Base-by-base conservation (phyloP, 192 early-diverging fungal genomes). In the Coemansia sp. region DNA sequence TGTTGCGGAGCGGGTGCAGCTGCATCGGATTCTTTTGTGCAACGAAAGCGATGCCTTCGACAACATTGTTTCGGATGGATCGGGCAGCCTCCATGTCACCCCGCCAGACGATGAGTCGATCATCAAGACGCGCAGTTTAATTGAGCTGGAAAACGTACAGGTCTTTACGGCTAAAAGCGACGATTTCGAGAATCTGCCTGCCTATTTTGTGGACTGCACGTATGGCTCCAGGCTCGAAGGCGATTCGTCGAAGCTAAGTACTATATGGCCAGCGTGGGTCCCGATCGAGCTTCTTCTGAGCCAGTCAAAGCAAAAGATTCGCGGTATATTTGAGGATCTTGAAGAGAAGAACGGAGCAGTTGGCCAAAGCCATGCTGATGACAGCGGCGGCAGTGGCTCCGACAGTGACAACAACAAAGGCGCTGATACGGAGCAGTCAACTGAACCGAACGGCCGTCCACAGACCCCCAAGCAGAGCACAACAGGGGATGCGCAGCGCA, bases 211-310 rank as follows among this genome's bases (percentile, higher is more conserved):
- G 44, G 84, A 85, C 64, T 79, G 80, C 67, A 76, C 73, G 4
- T 83, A 85, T 34, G 84, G 84, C 1, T 72, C 77, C 34, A 62
- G 58, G 63, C 49, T 66, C 0, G 60, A 69, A 4, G 70, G 65
- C 24, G 69, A 69, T 33, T 66, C 58, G 20, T 66, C 75, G 5
- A 62, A 76, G 66, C 67, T 68, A 4, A 65, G 66, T n/a, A 43
- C 73, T n/a, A 64, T 83, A 23, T 85, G 84, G 84, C 84, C 84
- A 0, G 73, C 77, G 14, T 85, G 84, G 84, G 74, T 85, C 18
- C 84, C 84, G n/a, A 85, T 85, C 21, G 84, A 85, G 73, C 62
- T 85, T 43, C 71, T 85, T 46, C 67, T 85, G 63, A 73, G 77
- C 53, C 74, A 78, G 51, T 62, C 38, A 24, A 66, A 76, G 61